A percentile compares a stretch with the other conserved stretches of the same genome.
phyloP scores from a whole-genome alignment of 768 basidiomycete genomes.

The Mycena vulgaris region DNA sequence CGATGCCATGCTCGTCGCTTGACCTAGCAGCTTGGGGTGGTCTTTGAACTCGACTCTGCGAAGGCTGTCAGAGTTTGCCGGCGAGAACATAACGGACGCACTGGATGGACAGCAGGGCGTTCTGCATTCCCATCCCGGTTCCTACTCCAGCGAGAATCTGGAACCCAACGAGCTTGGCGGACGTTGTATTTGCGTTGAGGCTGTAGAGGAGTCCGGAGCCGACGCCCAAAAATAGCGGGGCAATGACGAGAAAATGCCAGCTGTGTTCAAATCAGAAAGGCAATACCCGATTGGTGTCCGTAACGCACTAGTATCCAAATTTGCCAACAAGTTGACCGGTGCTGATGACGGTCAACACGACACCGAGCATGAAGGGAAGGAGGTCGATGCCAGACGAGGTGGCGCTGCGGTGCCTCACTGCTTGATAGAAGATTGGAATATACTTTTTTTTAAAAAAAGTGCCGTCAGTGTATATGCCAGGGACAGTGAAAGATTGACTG shows the following conservation, averaged over 20 bases:
- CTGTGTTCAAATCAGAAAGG: background rate
- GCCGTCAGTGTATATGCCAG: no score
- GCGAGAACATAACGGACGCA: background rate
- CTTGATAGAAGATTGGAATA: constrained; percentile 33
- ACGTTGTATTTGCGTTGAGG: background rate
- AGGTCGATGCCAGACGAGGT: constrained; percentile 31
- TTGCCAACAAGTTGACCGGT: constrained; percentile 8
- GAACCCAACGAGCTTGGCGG: constrained; percentile 11
- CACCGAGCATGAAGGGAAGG: constrained; percentile 26
- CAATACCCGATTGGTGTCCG: no score
- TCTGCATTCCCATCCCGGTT: constrained; percentile 28
- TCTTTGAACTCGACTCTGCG: constrained; percentile 30
- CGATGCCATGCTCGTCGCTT: constrained; percentile 22
- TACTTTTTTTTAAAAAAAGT: constrained; percentile 9
- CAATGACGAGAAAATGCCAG: constrained; percentile 28
- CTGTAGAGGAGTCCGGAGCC: constrained; percentile 30
- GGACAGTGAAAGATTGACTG: background rate
- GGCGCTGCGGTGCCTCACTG: constrained; percentile 15
- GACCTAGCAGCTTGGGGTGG: constrained; percentile 16
- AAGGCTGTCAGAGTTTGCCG: background rate
- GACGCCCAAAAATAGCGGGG: constrained; percentile 21
- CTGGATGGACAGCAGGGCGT: constrained; percentile 24
- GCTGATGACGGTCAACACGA: background rate
- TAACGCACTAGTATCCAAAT: constrained; percentile 29
- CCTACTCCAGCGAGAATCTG: constrained; percentile 28